These are phyloP conservation scores for Microdochium trichocladiopsis DNA, from an alignment of 2,329 filamentous ascomycete genomes.

Conservation along the genomic window DNA sequence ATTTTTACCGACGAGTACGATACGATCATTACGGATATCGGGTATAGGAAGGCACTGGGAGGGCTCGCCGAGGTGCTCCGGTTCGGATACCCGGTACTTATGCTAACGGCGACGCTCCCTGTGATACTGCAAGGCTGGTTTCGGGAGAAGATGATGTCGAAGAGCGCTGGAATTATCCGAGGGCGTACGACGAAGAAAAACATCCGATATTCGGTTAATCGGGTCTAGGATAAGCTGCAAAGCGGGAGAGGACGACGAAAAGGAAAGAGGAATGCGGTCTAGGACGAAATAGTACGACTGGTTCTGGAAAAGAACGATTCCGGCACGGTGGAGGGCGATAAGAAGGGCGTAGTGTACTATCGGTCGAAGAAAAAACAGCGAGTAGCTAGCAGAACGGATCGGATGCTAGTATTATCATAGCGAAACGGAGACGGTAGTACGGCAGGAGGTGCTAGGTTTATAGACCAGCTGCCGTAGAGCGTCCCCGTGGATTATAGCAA, in stretches of 20 bases:
- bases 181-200: background rate
- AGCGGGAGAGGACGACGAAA: background rate
- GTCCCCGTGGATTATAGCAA: background rate
- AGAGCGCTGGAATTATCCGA: background rate
- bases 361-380: background rate
- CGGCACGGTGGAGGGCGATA: background rate
- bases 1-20: background rate
- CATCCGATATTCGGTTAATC: background rate
- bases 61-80: background rate
- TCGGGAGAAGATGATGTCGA: background rate
- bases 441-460: background rate
- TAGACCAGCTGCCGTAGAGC: background rate
- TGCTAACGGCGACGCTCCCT: background rate
- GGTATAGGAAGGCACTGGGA: background rate
- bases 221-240: background rate
- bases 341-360: background rate
- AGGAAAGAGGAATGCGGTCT: background rate
- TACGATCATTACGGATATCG: background rate
- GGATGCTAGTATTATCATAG: background rate
- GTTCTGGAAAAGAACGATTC: background rate
- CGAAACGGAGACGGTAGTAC: background rate
- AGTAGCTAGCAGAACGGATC: background rate
- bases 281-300: background rate
- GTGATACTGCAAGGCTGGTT: background rate
- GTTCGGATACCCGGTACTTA: background rate